Base-by-base conservation (phyloP, 2,329 filamentous ascomycete genomes). In the Coccinonectria pachysandricola region DNA sequence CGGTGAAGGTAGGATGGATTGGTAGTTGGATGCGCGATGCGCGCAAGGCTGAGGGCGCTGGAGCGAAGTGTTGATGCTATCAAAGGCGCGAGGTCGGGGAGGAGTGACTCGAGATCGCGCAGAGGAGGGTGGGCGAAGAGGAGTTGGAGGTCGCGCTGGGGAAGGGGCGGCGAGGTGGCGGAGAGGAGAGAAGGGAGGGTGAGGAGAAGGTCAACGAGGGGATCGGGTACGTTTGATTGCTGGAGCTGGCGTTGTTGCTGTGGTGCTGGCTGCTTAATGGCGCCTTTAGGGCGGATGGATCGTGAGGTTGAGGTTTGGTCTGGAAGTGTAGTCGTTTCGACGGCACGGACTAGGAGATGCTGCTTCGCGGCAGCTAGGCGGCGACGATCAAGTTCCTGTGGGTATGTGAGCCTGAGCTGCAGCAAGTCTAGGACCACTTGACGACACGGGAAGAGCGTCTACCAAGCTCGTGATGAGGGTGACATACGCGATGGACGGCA, bases 1-100 rank as follows among this genome's bases (percentile, higher is more conserved):
- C 72, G 69, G 52, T 76, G 72, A n/a, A 75, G 53, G 42, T 60
- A 71, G 12, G 68, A 68, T 1, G 67, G 56, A 46, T 70, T 70
- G 1, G 64, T 69, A 10, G 53, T 52, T 0, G 67, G 65, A 35
- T 62, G 57, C 3, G 58, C 47, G 17, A 68, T 53, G 19, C 68
- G 62, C 2, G 65, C 59, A 13, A 74, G 55, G 10, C 54, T 42
- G 9, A 61, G 52, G 14, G 70, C 69, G 9, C 62, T 59, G 2
- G 55, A 44, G 28, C 65, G 63, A 1, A 78, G 57, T n/a, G 56
- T 53, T 0, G 54, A 42, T 3, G 69, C 71, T 11, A 75, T 34
- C 5, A 72, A 50, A 2, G 50, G 42, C 1, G 59, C 49, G 11
- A 77, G 53, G 1, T 52, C 40, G 0, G 69, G 64, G 25, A 76